Conservation (phyloP, 306 rosid genomes). For the Acacia crassicarpa region DNA sequence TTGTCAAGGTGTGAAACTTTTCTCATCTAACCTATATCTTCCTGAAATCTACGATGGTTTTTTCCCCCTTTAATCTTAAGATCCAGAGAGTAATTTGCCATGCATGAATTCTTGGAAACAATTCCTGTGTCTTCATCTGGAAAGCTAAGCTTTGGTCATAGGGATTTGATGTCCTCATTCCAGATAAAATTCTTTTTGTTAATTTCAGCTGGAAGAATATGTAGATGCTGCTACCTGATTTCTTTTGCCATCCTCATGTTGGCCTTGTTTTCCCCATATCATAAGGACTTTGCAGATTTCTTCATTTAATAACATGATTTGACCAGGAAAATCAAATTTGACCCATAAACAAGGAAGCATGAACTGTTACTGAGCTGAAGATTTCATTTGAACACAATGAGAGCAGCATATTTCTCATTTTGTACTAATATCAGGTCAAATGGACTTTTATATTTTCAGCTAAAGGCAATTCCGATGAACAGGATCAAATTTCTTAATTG, state of each 20-base stretch:
- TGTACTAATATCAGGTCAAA: not conserved
- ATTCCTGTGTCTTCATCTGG: slow-evolving; percentile 13
- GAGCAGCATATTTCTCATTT: not conserved
- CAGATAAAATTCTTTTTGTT: slow-evolving; percentile 11
- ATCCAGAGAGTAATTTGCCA: slow-evolving; percentile 7
- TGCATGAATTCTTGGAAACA: slow-evolving; percentile 1
- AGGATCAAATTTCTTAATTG: slow-evolving; percentile 17
- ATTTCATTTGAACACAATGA: not conserved
- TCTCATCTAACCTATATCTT: not conserved
- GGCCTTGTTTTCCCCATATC: not conserved
- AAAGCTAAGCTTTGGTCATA: not conserved
- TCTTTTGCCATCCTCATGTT: not conserved
- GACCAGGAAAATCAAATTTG: not conserved
- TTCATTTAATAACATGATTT: slow-evolving; percentile 14
- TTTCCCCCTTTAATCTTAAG: not conserved
- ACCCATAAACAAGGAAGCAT: not conserved
- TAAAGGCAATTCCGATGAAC: not conserved
- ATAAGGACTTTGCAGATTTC: not conserved
- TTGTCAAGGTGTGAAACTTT: slow-evolving; percentile 63
- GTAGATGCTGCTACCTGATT: not conserved
- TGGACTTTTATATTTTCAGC: not conserved
- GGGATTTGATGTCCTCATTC: not conserved
- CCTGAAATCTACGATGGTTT: not conserved
- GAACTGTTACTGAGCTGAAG: not conserved
- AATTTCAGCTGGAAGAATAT: not conserved